Base-by-base conservation (phyloP, 2,329 filamentous ascomycete species). In the Aspergillaceae sp. region DNA sequence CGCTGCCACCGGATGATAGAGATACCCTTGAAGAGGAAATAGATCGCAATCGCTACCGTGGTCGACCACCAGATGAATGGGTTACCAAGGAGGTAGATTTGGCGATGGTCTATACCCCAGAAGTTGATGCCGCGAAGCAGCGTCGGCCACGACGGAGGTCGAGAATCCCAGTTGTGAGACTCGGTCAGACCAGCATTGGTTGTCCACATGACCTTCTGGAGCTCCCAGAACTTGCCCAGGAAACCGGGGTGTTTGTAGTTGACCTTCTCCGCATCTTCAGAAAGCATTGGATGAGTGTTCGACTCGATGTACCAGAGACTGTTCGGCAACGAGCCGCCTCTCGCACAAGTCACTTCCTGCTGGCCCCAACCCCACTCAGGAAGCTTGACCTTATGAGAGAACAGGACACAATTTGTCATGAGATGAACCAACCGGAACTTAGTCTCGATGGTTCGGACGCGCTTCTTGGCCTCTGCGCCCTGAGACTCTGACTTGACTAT, bases 361-460 rank as follows among this genome's bases (percentile, higher is more conserved):
- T 98, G 92, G 67, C 97, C 92, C 44, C 85, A 98, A 41, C 87
- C 92, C 92, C 92, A 98, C 2, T 94, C 89, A 3, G 92, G 92
- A 48, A 98, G 83, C 74, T 98, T 98, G 65, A 97, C 90, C 74
- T 96, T 97, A 77, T 98, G 92, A 0, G 91, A 97, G 75, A 98
- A 98, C 27, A 98, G 77, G 8, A 84, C 86, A 63, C 92, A 98
- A 41, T 91, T 90, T 52, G 89, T 95, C 92, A 98, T 97, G 64
- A 95, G 72, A 63, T 98, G 92, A 32, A 97, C 79, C 40, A 98
- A 84, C 63, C 82, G 86, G 74, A 98, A 98, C 73, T 97, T 97
- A 58, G 89, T 89, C 71, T 98, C 84, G 53, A 98, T 97, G 29
- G 92, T 96, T 48, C 92, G 82, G 43, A 98, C 65, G 30, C 90